phyloP scores from a whole-genome alignment of 176 grass and related monocot species.

The Carex scoparia region DNA sequence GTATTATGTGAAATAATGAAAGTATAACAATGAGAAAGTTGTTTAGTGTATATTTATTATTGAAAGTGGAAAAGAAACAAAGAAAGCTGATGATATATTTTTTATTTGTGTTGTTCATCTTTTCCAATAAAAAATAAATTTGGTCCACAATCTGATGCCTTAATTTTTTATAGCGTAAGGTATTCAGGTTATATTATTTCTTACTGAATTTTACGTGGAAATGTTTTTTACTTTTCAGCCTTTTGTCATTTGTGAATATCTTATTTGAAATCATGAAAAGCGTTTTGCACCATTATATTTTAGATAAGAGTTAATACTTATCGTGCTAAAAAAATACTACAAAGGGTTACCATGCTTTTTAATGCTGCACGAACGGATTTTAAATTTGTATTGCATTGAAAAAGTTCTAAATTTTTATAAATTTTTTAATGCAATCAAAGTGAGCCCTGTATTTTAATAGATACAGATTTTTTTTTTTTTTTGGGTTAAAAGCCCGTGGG shows the following conservation, averaged over 20 bases:
- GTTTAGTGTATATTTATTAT: conserved; percentile 30
- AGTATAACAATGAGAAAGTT: conserved; percentile 24
- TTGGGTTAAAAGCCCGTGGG: too few species aligned
- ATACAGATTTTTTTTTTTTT: too few species aligned
- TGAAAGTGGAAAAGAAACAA: conserved; percentile 21
- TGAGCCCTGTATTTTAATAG: too few species aligned
- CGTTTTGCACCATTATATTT: not conserved
- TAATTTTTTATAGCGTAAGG: not conserved
- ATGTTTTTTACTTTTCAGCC: not conserved
- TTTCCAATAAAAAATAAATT: not conserved
- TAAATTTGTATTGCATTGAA: too few species aligned
- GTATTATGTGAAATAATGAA: conserved; percentile 29
- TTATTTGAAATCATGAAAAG: not conserved
- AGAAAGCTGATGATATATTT: conserved; percentile 19
- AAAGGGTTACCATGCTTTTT: too few species aligned
- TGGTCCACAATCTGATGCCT: not conserved
- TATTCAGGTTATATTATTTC: not conserved
- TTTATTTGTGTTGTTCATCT: conserved; percentile 9
- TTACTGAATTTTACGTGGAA: not conserved
- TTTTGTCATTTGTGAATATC: not conserved
- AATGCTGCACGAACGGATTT: too few species aligned
- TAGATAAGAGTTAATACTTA: too few species aligned
- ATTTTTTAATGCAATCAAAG: too few species aligned
- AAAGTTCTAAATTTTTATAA: too few species aligned
- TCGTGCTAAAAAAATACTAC: too few species aligned